Evolutionary conservation across 2,329 filamentous ascomycete species (phyloP).

Genomic region (Rasamsonia emersonii): DNA sequence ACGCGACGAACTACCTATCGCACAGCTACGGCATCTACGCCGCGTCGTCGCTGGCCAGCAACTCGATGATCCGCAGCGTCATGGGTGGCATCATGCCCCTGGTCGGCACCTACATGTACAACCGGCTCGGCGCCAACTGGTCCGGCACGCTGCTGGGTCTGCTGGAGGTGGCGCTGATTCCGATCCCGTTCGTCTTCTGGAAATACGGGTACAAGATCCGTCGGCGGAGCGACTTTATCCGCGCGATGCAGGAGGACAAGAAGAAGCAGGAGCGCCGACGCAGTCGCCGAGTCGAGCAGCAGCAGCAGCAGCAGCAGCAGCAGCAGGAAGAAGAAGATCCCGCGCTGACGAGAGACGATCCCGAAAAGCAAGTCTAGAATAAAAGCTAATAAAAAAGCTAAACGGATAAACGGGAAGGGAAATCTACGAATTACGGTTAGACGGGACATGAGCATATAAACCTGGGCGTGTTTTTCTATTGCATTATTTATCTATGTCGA

Average conservation of each 20-base stretch:
- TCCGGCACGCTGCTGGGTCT: slow-evolving; percentile 67
- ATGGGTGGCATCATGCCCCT: slow-evolving; percentile 73
- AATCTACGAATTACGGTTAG: neutral
- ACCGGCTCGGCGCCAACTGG: slow-evolving; percentile 63
- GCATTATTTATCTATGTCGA: no score
- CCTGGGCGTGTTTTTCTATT: no score
- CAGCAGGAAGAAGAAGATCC: no score
- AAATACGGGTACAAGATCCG: slow-evolving; percentile 50
- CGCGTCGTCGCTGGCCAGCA: slow-evolving; percentile 70
- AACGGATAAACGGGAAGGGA: neutral
- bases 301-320: slow-evolving; percentile 12
- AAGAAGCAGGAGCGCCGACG: slow-evolving; percentile 36
- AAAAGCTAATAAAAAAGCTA: no score
- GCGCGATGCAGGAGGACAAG: slow-evolving; percentile 49
- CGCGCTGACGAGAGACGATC: no score
- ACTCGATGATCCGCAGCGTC: slow-evolving; percentile 62
- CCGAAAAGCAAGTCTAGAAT: no score
- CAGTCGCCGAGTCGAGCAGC: slow-evolving; percentile 13
- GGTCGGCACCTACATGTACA: slow-evolving; percentile 65
- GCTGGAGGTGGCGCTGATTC: slow-evolving; percentile 64
- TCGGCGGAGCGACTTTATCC: slow-evolving; percentile 46
- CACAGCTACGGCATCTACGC: slow-evolving; percentile 73
- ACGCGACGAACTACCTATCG: slow-evolving; percentile 70
- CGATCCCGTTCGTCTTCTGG: slow-evolving; percentile 74
- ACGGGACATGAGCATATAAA: no score